These are phyloP conservation scores for Chlorella variabilis DNA, from an alignment of 163 green algal genomes.

Conservation along the genomic window DNA sequence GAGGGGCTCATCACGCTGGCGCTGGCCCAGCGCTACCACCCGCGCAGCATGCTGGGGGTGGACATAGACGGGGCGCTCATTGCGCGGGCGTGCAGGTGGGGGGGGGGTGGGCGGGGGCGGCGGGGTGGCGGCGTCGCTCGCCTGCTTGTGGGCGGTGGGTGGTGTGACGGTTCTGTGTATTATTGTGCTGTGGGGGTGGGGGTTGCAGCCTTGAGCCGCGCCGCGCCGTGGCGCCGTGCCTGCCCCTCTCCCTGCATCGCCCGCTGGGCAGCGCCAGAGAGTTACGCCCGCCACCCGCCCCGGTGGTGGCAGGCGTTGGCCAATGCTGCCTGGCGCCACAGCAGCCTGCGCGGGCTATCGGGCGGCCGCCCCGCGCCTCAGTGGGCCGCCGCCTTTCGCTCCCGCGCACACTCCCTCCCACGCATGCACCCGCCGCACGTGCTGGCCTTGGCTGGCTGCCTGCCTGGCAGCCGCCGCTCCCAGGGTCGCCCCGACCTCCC, in stretches of 20 bases:
- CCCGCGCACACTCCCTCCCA: neutral
- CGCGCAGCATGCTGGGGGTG: constrained; percentile 68
- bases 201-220: too few species aligned
- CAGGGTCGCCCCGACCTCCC: neutral
- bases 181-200: neutral
- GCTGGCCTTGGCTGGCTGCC: neutral
- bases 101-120: neutral
- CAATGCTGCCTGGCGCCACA: constrained; percentile 6
- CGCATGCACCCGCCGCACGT: neutral
- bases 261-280: neutral
- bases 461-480: neutral
- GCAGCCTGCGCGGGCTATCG: constrained; percentile 24
- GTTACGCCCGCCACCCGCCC: neutral
- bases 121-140: too few species aligned
- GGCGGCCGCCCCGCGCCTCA: neutral
- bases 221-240: too few species aligned
- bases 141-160: neutral
- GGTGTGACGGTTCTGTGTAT: neutral
- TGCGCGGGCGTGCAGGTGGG: constrained; percentile 50
- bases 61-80: constrained; percentile 76
- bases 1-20: constrained; percentile 76
- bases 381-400: constrained; percentile 8
- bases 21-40: constrained; percentile 55
- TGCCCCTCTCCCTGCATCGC: neutral
- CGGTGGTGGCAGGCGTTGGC: neutral